Base-by-base conservation (phyloP, 768 basidiomycete genomes). In the Amanita thiersii region DNA sequence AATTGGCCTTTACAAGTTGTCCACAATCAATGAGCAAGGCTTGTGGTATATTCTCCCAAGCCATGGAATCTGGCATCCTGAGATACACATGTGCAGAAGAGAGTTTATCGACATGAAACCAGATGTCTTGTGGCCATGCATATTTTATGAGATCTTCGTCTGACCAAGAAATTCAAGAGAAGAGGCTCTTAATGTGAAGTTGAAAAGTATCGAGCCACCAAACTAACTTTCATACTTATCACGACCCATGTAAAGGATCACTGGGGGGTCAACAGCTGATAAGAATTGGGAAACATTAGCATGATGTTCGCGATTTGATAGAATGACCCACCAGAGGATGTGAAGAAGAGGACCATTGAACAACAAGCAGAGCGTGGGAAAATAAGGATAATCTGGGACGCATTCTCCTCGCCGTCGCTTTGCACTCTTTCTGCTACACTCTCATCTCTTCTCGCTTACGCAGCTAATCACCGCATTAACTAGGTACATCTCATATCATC, bases 81-180 rank as follows among this genome's bases (percentile, higher is more conserved):
- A 98, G 68, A 58, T 98, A 98, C 29, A 98, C 93, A 59, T 97
- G 91, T 1, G 93, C 92, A 2, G 92, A 96, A 0, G 90, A 94
- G 20, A 98, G 78, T 59, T 93, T 94, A 69, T 98, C 96, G 47
- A 99, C 96, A 60, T 98, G 96, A 50, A 98, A 96, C 89, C 87
- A 89, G 40, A 89, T 64, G 47, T 90, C 87, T 59, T 84, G 78
- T 5, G 86, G 83, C 82, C 83, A 85, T 5, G 86, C 92, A 53
- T 90, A 96, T 61, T 79, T 86, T 53, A 98, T 90, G 37, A 98
- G 65, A 37, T 96, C 92, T 59, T 98, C 94, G 65, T 99, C 94
- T 98, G 58, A 26, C 37, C 2, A 20, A 29, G 49, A 49, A 44
- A 37, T 5, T n/a, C 3, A 21, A 21, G 5, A 19, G 19, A 8